phyloP scores from a whole-genome alignment of 176 grass and related monocot species.

The Cocos nucifera region DNA sequence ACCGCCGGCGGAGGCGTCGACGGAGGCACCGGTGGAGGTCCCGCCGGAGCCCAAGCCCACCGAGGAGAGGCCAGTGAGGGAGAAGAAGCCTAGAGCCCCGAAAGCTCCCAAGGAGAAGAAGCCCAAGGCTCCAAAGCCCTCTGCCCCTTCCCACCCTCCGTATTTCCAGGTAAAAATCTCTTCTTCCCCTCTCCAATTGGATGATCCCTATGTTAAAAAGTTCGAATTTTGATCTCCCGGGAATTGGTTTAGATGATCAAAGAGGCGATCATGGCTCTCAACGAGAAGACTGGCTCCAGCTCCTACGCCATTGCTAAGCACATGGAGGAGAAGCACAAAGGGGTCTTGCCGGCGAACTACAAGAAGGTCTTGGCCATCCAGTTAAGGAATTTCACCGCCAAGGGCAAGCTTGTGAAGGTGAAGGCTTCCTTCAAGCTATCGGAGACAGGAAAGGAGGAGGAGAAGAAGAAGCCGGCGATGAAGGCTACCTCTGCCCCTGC shows the following conservation, averaged over 20 bases:
- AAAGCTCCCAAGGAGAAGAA: constrained; percentile 16
- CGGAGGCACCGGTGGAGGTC: not conserved
- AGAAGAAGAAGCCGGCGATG: constrained; percentile 36
- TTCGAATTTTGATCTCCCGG: too few species aligned
- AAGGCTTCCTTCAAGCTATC: constrained; percentile 98
- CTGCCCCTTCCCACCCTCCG: constrained; percentile 2
- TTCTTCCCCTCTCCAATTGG: too few species aligned
- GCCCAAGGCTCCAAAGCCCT: not conserved
- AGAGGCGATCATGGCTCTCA: constrained; percentile 56
- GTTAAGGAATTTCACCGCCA: constrained; percentile 36
- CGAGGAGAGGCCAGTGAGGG: not conserved
- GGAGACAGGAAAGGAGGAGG: constrained; percentile 16
- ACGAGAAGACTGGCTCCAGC: constrained; percentile 88
- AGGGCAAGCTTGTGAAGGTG: constrained; percentile 91
- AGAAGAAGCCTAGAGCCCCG: not conserved
- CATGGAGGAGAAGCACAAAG: constrained; percentile 70
- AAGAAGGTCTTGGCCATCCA: constrained; percentile 68
- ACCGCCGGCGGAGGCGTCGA: not conserved
- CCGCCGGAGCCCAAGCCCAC: not conserved
- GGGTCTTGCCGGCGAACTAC: constrained; percentile 53
- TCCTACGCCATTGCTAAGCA: constrained; percentile 65
- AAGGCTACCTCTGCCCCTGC: not conserved
- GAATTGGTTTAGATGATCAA: constrained; percentile 60
- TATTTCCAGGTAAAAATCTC: constrained; percentile 1
- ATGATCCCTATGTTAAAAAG: too few species aligned